Base-by-base conservation (phyloP, 2,329 filamentous ascomycete genomes). In the Cladosporium austrohemisphaericum region DNA sequence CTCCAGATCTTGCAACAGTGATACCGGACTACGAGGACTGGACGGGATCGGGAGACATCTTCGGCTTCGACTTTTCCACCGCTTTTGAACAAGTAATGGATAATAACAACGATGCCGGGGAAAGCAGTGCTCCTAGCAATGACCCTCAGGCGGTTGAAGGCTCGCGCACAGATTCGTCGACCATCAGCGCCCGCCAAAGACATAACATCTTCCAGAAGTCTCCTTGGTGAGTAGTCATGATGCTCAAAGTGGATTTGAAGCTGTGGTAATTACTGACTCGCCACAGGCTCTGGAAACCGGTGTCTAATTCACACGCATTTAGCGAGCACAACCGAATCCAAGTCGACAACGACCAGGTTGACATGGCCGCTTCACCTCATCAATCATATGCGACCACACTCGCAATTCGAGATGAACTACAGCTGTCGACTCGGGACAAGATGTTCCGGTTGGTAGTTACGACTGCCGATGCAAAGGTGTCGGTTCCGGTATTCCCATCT, bases 381-480 rank as follows among this genome's bases (percentile, higher is more conserved):
- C 53, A 58, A 40, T 60, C 61, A 1, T 56, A 58, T 31, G 40
- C 63, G 3, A 55, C 60, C 0, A 54, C 58, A n/a, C 41, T 65
- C 4, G 32, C 49, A 1, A 60, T 66, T 18, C 54, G 58, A 13
- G 61, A 59, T 18, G 50, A 49, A 2, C 51, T 65, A 1, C 55
- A 53, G 3, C 41, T 52, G 19, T 52, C 52, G 38, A 53, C 55
- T 18, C 58, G 63, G 1, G 62, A 66, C 45, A 57, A 57, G 1
- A 62, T 66, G n/a, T 58, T 65, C 26, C 60, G 64, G 16, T 54
- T 65, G 3, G 60, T 66, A 1, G 54, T 57, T 1, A 64, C 62
- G 41, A 64, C 63, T 1, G 61, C 62, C 1, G 56, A 55, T 18
- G 58, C 58, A 22, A 58, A 60, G 8, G 52, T 66, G 1, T 55